Base-by-base conservation (phyloP, 768 basidiomycete genomes). In the Crepidotus variabilis region DNA sequence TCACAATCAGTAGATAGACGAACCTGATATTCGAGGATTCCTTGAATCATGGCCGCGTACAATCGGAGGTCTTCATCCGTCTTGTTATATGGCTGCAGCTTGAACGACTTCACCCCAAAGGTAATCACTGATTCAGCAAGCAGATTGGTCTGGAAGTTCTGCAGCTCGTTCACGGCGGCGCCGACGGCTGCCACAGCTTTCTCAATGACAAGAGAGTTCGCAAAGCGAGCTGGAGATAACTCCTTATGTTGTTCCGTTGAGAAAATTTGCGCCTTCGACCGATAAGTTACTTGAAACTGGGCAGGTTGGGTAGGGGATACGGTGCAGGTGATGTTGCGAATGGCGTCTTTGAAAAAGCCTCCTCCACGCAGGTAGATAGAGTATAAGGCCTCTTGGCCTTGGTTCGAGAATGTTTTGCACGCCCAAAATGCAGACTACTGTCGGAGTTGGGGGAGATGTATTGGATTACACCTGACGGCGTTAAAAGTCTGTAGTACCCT, bases 11-110 rank as follows among this genome's bases (percentile, higher is more conserved):
- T 43, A 43, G 13, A 20, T 43, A 10, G 32, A 62, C 61, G 36
- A 47, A 65, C 65, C 62, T 63, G 45, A 28, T 67, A 67, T 18
- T 68, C 63, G 6, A 67, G 23, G 20, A 67, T 61, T 13, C 66
- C 66, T 60, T 65, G 56, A 13, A 68, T 51, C 63, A 68, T 62
- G 21, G 56, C 55, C 50, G 54, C 63, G 21, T 51, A 65, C 23
- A 68, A 53, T 35, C n/a, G 54, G 46, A 66, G 55, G 50, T 63
- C 62, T 32, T 8, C 24, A 3, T 45, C 11, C 11, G 43, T 32
- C 28, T 20, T 34, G 4, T 14, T 28, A 50, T 56, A 51, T 16
- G 60, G 54, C 16, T 34, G 21, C 32, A 60, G 32, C 7, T 23
- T 35, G 49, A 60, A 63, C 20, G 55, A 50, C 39, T 63, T 66